Evolutionary conservation across 805 yeast species (phyloP).

Genomic region (Kregervanrija delftensis): DNA sequence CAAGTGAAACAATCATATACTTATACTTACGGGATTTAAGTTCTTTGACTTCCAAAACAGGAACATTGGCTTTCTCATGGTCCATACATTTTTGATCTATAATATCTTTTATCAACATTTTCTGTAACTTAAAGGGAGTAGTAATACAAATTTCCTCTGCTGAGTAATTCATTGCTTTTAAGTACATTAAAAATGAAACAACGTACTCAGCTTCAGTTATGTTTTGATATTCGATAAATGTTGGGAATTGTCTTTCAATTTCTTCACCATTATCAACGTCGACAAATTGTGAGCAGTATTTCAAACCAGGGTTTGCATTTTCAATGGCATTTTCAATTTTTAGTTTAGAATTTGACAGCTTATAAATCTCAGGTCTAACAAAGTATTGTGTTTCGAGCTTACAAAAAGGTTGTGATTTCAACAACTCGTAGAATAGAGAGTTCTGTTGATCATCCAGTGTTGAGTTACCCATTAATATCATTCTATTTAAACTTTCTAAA

Average conservation of each 20-base stretch:
- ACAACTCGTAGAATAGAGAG: slow-evolving; percentile 4
- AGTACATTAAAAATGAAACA: slow-evolving; percentile 37
- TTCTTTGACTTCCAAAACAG: slow-evolving; percentile 20
- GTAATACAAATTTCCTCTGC: slow-evolving; percentile 32
- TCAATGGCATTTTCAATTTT: neutral
- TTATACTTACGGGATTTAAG: slow-evolving; percentile 24
- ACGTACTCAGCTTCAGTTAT: slow-evolving; percentile 43
- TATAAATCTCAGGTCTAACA: slow-evolving; percentile 1
- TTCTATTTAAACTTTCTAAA: slow-evolving; percentile 14
- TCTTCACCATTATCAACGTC: slow-evolving; percentile 26
- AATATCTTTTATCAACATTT: slow-evolving; percentile 35
- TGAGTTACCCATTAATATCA: slow-evolving; percentile 32
- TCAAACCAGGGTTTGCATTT: slow-evolving; percentile 29
- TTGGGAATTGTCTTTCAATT: slow-evolving; percentile 12
- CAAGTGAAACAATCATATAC: slow-evolving; percentile 30
- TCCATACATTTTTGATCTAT: slow-evolving; percentile 23
- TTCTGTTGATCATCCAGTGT: neutral
- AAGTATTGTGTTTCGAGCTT: slow-evolving; percentile 4
- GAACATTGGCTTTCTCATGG: slow-evolving; percentile 6
- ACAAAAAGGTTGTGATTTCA: neutral
- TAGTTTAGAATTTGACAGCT: neutral
- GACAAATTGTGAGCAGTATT: slow-evolving; percentile 25
- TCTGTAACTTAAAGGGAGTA: slow-evolving; percentile 35
- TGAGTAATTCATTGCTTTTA: slow-evolving; percentile 39
- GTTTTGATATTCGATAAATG: slow-evolving; percentile 28